Base-by-base conservation (phyloP, 1,284 basidiomycete genomes). In the Stygiomarasmius scandens region DNA sequence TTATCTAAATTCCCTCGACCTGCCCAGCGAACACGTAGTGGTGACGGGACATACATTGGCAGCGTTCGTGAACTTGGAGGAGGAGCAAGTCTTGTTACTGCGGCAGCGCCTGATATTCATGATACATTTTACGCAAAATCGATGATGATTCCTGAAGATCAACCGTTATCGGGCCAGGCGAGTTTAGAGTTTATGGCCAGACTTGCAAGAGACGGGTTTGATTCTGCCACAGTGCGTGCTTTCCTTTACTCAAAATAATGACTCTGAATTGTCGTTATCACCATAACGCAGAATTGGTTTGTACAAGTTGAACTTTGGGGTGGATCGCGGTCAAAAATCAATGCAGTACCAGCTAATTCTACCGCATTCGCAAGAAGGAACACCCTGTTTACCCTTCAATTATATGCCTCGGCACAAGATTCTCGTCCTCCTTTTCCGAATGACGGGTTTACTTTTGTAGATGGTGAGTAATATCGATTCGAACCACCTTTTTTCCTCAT, bases 41-140 rank as follows among this genome's bases (percentile, higher is more conserved):
- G 54, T 8, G 27, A 55, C 27, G 54, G 54, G 12, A 22, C 54
- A 16, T 55, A 49, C 11, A 55, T 55, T 24, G 54, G 44, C 23
- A 55, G 19, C 16, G 54, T 49, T 2, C 4, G 29, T 48, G 22
- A 38, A n/a, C n/a, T 24, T 49, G 45, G 54, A 23, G 14, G 54
- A 19, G 12, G 20, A 6, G 29, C 64, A 3, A 12, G 12, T 32
- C 41, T 65, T 12, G 38, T 59, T 46, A 62, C 62, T 1, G 47
- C 43, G 3, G 32, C 14, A 19, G 41, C 24, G 4, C 56, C 58
- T 2, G 62, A 63, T 20, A 45, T 29, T 2, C 51, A 53, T 38
- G 67, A 68, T 58, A 69, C 67, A 5, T 70, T 72, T 55, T 72
- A 69, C 49, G 67, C 69, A 8, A 73, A 71, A 54, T 69, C 63